A percentile compares a stretch with the other conserved stretches of the same genome.
Evolutionary conservation across 352 stramenopile species (phyloP).

Genomic region (Phytopythium montanum): DNA sequence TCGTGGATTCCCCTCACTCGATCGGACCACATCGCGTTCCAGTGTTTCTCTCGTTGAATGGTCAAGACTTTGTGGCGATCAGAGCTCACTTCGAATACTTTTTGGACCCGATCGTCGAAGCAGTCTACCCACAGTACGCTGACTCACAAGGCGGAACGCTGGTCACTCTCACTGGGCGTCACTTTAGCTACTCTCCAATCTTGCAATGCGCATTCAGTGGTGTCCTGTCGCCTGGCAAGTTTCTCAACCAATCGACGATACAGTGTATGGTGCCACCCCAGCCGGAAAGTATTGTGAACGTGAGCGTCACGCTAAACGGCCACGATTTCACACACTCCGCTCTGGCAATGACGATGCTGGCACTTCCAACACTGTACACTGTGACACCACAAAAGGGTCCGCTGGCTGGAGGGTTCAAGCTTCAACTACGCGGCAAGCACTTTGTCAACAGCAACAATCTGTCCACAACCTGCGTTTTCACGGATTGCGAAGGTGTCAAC

Average conservation of each 20-base stretch:
- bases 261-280: conserved; percentile 54
- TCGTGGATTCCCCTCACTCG: neutral
- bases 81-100: conserved; percentile 62
- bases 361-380: conserved; percentile 40
- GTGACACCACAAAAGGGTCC: conserved; percentile 33
- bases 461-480: conserved; percentile 27
- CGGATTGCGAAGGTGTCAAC: conserved; percentile 1
- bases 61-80: conserved; percentile 52
- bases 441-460: conserved; percentile 18
- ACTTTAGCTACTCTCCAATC: conserved; percentile 49
- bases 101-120: conserved; percentile 35
- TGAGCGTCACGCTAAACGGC: conserved; percentile 67
- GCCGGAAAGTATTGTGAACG: conserved; percentile 12
- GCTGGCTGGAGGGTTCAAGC: conserved; percentile 21
- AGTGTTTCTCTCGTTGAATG: conserved; percentile 75
- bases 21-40: conserved; percentile 16
- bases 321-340: conserved; percentile 39
- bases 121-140: conserved; percentile 35
- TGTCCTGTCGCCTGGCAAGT: conserved; percentile 35
- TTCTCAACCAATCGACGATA: conserved; percentile 54
- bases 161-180: conserved; percentile 52
- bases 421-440: conserved; percentile 29
- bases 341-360: conserved; percentile 43
- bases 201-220: conserved; percentile 59
- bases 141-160: conserved; percentile 47